Evolutionary conservation across 2,329 filamentous ascomycete species (phyloP).

Genomic region (Botrytis galanthina): DNA sequence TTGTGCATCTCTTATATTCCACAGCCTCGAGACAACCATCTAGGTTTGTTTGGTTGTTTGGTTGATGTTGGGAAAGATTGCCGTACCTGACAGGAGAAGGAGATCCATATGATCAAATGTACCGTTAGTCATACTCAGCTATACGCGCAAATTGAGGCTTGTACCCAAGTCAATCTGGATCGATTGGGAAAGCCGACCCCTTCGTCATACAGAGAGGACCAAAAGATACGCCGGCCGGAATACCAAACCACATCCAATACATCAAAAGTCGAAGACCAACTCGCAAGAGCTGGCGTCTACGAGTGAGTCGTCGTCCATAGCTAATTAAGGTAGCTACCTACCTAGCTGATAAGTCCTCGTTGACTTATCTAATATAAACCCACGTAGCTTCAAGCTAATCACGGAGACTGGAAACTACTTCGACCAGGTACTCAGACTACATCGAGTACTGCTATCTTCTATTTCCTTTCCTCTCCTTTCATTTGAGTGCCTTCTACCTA

Average conservation of each 20-base stretch:
- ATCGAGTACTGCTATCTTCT: constrained; percentile 1
- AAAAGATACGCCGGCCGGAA: not conserved
- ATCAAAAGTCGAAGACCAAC: not conserved
- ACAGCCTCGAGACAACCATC: not conserved
- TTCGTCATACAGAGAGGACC: constrained; percentile 7
- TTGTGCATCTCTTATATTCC: not conserved
- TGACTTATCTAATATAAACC: not conserved
- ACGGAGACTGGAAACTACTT: not conserved
- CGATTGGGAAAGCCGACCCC: not conserved
- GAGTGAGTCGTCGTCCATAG: constrained; percentile 6
- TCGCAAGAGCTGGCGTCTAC: not conserved
- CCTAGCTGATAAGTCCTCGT: not conserved
- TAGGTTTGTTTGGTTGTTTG: not conserved
- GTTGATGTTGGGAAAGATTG: not conserved
- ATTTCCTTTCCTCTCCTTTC: not conserved
- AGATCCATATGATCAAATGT: not conserved
- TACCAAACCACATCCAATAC: not conserved
- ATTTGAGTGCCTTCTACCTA: not conserved
- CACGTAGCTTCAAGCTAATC: not conserved
- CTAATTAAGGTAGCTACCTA: not conserved
- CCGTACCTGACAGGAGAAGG: not conserved
- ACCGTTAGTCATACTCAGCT: not conserved
- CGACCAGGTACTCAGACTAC: not conserved
- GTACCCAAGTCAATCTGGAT: not conserved
- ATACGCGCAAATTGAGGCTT: not conserved